A percentile compares a stretch with the other conserved stretches of the same genome.
phyloP scores from a whole-genome alignment of 805 yeast species.

The Sugiyamaella qingdaonensis region DNA sequence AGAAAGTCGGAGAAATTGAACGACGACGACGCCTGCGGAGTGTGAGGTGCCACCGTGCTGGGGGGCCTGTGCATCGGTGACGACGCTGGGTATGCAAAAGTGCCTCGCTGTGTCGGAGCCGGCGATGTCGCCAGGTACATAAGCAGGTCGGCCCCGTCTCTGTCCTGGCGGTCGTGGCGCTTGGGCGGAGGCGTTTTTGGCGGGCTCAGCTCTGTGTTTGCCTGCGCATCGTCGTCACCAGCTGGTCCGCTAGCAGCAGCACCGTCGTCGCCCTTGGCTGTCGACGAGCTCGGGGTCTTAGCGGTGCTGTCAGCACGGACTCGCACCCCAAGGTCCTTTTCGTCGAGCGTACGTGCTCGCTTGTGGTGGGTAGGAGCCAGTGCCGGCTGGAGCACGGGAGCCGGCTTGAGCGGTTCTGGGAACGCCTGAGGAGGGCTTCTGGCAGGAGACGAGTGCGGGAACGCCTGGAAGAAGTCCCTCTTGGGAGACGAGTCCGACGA shows the following conservation, averaged over 20 bases:
- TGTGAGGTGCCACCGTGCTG: conserved; percentile 26
- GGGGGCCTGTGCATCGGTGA: conserved; percentile 18
- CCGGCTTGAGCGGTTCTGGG: conserved; percentile 3
- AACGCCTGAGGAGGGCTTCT: conserved; percentile 11
- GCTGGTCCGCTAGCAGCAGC: neutral
- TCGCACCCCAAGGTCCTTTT: neutral
- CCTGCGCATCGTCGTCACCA: neutral
- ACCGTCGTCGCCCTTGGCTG: neutral
- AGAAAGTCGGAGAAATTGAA: conserved; percentile 83
- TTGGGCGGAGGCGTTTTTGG: conserved; percentile 30
- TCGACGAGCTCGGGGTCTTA: neutral
- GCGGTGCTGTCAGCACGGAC: neutral
- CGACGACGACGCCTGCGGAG: conserved; percentile 35
- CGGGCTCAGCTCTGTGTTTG: neutral
- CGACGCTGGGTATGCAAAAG: conserved; percentile 13
- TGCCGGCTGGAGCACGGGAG: conserved; percentile 6
- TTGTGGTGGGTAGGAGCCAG: conserved; percentile 12
- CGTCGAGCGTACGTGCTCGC: conserved; percentile 25
- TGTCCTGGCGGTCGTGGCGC: conserved; percentile 2
- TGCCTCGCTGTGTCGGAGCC: conserved; percentile 45
- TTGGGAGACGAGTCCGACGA: conserved; percentile 11
- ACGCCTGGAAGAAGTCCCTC: conserved; percentile 15
- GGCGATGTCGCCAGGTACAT: conserved; percentile 84
- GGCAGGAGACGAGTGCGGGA: conserved; percentile 13
- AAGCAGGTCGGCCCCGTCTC: conserved; percentile 77